Conservation (phyloP, 352 stramenopile genomes). For the Phytophthora podocarpi region DNA sequence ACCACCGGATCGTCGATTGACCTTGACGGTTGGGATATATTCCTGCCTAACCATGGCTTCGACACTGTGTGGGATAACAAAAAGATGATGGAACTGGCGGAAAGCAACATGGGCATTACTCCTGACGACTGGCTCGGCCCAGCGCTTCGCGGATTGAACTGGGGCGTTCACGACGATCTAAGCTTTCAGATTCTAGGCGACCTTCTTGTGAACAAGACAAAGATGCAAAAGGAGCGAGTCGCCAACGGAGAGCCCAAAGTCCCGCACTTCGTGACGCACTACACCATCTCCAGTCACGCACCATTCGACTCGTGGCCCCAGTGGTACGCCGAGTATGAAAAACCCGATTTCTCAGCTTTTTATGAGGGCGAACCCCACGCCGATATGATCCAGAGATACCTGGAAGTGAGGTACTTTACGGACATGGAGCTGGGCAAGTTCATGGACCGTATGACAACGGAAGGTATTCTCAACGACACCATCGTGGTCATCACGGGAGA, state of each 20-base stretch:
- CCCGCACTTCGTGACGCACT: slow-evolving; percentile 52
- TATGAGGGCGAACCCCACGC: slow-evolving; percentile 1
- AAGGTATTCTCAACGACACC: slow-evolving; percentile 14
- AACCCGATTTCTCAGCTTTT: slow-evolving; percentile 41
- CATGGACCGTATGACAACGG: slow-evolving; percentile 8
- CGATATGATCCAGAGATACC: neutral
- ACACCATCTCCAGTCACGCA: slow-evolving; percentile 57
- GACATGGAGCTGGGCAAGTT: slow-evolving; percentile 14
- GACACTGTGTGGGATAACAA: slow-evolving; percentile 30
- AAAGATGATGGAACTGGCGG: slow-evolving; percentile 31
- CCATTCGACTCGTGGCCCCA: slow-evolving; percentile 31
- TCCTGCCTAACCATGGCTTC: slow-evolving; percentile 48
- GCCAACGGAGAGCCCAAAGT: slow-evolving; percentile 23
- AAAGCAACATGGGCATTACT: slow-evolving; percentile 31
- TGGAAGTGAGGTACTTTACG: slow-evolving; percentile 7
- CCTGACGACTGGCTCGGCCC: slow-evolving; percentile 27
- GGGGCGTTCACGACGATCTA: slow-evolving; percentile 56
- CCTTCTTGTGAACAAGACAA: slow-evolving; percentile 42
- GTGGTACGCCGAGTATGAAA: slow-evolving; percentile 34
- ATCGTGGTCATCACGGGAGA: slow-evolving; percentile 5
- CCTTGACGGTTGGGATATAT: slow-evolving; percentile 48
- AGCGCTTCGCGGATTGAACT: slow-evolving; percentile 14
- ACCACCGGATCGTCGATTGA: slow-evolving; percentile 34
- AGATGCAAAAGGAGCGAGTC: slow-evolving; percentile 25
- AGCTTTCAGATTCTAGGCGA: slow-evolving; percentile 45